A percentile compares a stretch with the other conserved stretches of the same genome.
Conservation (phyloP, 2,329 filamentous ascomycete genomes). For the Aspergillus puulaauensis region DNA sequence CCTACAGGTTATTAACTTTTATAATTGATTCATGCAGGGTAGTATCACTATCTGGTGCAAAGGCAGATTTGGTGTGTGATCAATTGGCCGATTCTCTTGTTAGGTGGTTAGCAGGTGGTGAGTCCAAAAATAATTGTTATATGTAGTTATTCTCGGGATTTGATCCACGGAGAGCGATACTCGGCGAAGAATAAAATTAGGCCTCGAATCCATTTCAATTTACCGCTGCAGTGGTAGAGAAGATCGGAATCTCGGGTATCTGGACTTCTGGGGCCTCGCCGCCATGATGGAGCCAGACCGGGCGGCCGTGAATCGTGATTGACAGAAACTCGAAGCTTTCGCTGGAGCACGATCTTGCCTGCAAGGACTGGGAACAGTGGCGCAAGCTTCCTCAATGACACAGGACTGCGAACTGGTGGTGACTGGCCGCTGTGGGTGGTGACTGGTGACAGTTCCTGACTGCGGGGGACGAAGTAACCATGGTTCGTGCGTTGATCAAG, state of each 20-base stretch:
- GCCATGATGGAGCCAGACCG: too few relatives aligned
- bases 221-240: neutral
- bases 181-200: neutral
- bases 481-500: conserved; percentile 19
- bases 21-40: too few relatives aligned
- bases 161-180: neutral
- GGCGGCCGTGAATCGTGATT: too few relatives aligned
- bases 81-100: neutral
- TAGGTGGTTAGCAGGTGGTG: neutral
- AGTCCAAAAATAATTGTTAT: neutral
- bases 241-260: neutral
- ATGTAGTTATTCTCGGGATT: neutral
- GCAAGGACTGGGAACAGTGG: too few relatives aligned
- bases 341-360: too few relatives aligned
- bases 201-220: neutral
- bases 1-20: too few relatives aligned
- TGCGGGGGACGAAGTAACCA: conserved; percentile 8
- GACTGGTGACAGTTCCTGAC: conserved; percentile 1
- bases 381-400: too few relatives aligned
- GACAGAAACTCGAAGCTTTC: too few relatives aligned
- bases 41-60: too few relatives aligned
- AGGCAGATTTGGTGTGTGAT: neutral
- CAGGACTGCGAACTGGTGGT: neutral
- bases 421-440: neutral
- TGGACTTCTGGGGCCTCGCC: neutral